phyloP scores from a whole-genome alignment of 495 filamentous ascomycete species.

The Amorphotheca resinae region DNA sequence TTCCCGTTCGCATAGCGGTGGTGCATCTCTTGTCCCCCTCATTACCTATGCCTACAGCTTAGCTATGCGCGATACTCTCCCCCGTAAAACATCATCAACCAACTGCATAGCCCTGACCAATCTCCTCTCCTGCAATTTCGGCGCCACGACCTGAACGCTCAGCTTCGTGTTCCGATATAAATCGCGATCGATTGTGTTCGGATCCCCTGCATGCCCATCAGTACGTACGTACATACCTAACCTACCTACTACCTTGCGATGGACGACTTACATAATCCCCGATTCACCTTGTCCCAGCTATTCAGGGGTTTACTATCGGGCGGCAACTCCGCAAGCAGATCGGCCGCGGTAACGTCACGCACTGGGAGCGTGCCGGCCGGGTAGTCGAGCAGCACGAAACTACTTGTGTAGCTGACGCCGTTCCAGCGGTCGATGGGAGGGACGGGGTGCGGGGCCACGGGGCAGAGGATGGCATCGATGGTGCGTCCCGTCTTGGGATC shows the following conservation, averaged over 20 bases:
- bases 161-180: conserved; percentile 44
- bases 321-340: conserved; percentile 37
- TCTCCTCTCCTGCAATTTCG: conserved; percentile 44
- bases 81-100: conserved; percentile 30
- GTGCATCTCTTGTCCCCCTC: no score
- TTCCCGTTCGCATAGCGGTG: no score
- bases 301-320: conserved; percentile 25
- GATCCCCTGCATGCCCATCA: conserved; percentile 29
- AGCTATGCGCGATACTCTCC: neutral
- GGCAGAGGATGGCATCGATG: conserved; percentile 41
- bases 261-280: conserved; percentile 41
- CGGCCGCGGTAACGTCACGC: conserved; percentile 31
- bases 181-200: conserved; percentile 37
- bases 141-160: conserved; percentile 47
- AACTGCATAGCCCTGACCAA: conserved; percentile 43
- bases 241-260: neutral
- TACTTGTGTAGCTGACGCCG: conserved; percentile 46
- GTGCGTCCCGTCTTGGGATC: conserved; percentile 20
- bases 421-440: conserved; percentile 52
- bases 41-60: neutral
- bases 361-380: conserved; percentile 47
- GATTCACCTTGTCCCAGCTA: conserved; percentile 50
- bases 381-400: conserved; percentile 49
- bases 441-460: conserved; percentile 47
- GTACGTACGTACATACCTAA: conserved; percentile 1